These are phyloP conservation scores for Phytophthora fragariae DNA, from an alignment of 352 stramenopile species.

Conservation along the genomic window DNA sequence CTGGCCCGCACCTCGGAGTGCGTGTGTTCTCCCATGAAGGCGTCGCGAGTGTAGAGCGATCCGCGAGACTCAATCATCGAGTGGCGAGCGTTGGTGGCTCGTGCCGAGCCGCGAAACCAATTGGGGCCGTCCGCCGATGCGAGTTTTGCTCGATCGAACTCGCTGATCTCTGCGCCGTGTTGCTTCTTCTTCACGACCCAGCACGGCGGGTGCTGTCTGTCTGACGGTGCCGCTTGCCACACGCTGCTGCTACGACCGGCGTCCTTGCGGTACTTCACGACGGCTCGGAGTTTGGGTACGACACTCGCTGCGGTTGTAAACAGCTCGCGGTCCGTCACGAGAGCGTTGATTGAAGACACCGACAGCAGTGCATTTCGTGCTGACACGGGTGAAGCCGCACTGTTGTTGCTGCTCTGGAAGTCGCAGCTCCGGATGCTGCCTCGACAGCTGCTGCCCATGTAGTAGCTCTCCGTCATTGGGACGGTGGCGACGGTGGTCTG, in stretches of 20 bases:
- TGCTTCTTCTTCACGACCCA: slow-evolving; percentile 57
- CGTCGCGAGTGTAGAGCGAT: slow-evolving; percentile 29
- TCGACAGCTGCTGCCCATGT: slow-evolving; percentile 37
- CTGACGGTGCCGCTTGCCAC: slow-evolving; percentile 5
- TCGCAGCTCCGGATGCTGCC: slow-evolving; percentile 45
- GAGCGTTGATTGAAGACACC: slow-evolving; percentile 39
- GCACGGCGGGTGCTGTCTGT: slow-evolving; percentile 26
- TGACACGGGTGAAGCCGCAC: slow-evolving; percentile 34
- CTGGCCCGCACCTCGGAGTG: slow-evolving; percentile 28
- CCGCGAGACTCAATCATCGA: slow-evolving; percentile 42
- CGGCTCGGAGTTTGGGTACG: slow-evolving; percentile 49
- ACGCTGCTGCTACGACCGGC: slow-evolving; percentile 19
- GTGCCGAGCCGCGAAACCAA: slow-evolving; percentile 22
- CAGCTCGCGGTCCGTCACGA: slow-evolving; percentile 46
- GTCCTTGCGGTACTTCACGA: slow-evolving; percentile 35
- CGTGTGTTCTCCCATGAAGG: slow-evolving; percentile 24
- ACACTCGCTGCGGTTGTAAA: slow-evolving; percentile 43
- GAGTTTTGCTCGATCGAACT: slow-evolving; percentile 57
- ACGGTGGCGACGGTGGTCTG: background rate
- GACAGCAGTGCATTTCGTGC: slow-evolving; percentile 39
- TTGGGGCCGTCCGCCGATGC: slow-evolving; percentile 14
- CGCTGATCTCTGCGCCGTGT: slow-evolving; percentile 53
- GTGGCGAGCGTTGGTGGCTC: slow-evolving; percentile 19
- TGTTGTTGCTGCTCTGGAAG: slow-evolving; percentile 47
- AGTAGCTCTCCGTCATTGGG: slow-evolving; percentile 44